A percentile compares a stretch with the other conserved stretches of the same genome.
phyloP scores from a whole-genome alignment of 495 filamentous ascomycete genomes.

The Chaetomium cochliodes region DNA sequence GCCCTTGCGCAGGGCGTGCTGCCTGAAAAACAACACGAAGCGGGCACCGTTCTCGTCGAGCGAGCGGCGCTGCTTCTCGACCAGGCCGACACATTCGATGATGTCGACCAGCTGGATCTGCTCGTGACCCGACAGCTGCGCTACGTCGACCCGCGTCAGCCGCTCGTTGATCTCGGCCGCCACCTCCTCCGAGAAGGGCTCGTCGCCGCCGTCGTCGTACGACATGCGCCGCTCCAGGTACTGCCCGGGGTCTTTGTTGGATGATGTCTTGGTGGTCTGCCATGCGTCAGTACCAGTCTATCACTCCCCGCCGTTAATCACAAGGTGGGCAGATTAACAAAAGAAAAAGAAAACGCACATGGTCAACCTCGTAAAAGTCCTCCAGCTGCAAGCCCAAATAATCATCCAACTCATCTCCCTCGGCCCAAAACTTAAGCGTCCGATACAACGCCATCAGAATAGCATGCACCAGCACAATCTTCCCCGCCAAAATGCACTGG shows the following conservation, averaged over 20 bases:
- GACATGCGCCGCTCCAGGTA: constrained; percentile 38
- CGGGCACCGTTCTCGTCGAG: constrained; percentile 92
- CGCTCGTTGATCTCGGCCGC: constrained; percentile 73
- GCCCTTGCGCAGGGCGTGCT: constrained; percentile 70
- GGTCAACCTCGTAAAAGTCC: constrained; percentile 60
- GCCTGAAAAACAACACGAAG: constrained; percentile 85
- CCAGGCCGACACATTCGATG: constrained; percentile 81
- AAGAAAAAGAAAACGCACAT: constrained; percentile 18
- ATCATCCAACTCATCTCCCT: constrained; percentile 79
- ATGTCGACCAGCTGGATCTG: constrained; percentile 87
- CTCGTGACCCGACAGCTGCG: constrained; percentile 80
- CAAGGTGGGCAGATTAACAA: neutral
- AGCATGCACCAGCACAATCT: constrained; percentile 67
- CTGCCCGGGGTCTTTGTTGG: constrained; percentile 26
- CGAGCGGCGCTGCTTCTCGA: constrained; percentile 84
- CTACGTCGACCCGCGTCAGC: constrained; percentile 70
- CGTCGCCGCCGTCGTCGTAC: constrained; percentile 55
- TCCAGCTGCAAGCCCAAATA: constrained; percentile 71
- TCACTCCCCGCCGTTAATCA: neutral
- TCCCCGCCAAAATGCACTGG: constrained; percentile 83
- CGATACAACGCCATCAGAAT: constrained; percentile 73
- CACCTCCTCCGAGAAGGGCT: constrained; percentile 68
- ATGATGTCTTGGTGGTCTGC: constrained; percentile 25
- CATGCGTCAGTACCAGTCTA: neutral
- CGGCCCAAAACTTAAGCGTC: constrained; percentile 76